Base-by-base conservation (phyloP, 768 basidiomycete species). In the Tubosaeta sp. region DNA sequence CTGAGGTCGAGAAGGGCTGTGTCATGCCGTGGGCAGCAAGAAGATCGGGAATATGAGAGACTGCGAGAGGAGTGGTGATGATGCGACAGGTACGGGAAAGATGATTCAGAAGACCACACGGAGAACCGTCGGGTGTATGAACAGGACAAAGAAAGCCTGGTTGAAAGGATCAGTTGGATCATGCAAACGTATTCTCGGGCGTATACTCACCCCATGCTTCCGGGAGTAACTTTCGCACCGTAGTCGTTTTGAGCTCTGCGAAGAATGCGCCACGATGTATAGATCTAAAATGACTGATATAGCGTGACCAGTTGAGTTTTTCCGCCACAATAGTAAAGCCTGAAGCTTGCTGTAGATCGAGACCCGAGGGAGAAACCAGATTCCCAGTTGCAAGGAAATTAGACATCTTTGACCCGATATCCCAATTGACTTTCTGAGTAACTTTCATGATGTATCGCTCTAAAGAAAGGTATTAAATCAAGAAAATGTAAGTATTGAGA, bases 231-330 rank as follows among this genome's bases (percentile, higher is more conserved):
- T 98, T 98, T 57, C 97, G 86, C 50, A 99, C 97, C 19, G 93
- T 86, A 0, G 97, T 99, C 1, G 97, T 99, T 76, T 97, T 97
- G 49, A 98, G 82, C 69, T 98, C 94, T 7, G 95, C 91, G 66
- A 99, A 99, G 82, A 99, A 99, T 34, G 97, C 94, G 68, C 97
- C 97, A 72, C 97, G 91, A 72, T 99, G 97, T 29, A 99, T 93
- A 69, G 91, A 97, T 52, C 97, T 81, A 35, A 99, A 99, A 73
- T 99, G 97, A 65, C 89, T 90, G 70, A 99, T 93, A 70, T 97
- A 99, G 34, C 97, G 92, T 60, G 90, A 86, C 84, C 97, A 99
- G 70, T 99, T 99, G 54, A 99, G 78, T 71, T 98, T 98, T 74
- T 99, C 97, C 6, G 95, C 97, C 32, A 98, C 89, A 60, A 99